phyloP scores from a whole-genome alignment of 345 rosid species.

The Abelmoschus esculentus region DNA sequence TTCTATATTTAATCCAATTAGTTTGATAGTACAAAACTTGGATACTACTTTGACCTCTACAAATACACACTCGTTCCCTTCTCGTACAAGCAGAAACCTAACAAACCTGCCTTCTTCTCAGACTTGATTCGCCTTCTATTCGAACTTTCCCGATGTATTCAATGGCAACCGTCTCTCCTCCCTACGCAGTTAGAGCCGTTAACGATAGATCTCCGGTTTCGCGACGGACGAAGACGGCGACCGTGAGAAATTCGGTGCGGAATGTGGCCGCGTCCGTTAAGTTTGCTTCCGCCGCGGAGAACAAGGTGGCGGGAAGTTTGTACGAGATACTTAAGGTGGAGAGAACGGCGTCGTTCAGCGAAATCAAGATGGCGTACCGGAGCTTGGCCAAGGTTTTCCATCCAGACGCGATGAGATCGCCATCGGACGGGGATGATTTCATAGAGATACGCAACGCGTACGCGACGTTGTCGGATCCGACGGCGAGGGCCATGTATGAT shows the following conservation, averaged over 20 bases:
- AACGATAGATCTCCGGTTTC: not conserved
- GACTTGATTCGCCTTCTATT: no score
- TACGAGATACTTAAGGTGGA: slow-evolving; percentile 53
- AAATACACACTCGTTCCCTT: not conserved
- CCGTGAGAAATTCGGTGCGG: not conserved
- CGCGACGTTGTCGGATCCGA: slow-evolving; percentile 62
- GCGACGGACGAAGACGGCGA: not conserved
- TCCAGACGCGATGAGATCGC: slow-evolving; percentile 42
- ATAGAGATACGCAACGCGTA: slow-evolving; percentile 69
- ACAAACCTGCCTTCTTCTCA: not conserved
- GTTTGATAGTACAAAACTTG: no score
- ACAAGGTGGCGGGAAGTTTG: slow-evolving; percentile 27
- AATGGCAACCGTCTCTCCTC: not conserved
- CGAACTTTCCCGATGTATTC: not conserved
- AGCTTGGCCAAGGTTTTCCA: slow-evolving; percentile 53
- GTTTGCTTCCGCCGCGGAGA: not conserved
- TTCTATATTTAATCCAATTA: not conserved
- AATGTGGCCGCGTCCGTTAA: not conserved
- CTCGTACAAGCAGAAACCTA: not conserved
- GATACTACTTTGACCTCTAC: not conserved
- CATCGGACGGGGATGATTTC: slow-evolving; percentile 45
- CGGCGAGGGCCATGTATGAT: slow-evolving; percentile 61
- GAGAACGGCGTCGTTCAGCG: slow-evolving; percentile 44
- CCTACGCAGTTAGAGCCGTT: not conserved
- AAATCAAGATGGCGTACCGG: slow-evolving; percentile 67